Evolutionary conservation across 257 asterid species (phyloP), one percentile per base, ranked within the genome.

Genomic region (Solanum dulcamara): DNA sequence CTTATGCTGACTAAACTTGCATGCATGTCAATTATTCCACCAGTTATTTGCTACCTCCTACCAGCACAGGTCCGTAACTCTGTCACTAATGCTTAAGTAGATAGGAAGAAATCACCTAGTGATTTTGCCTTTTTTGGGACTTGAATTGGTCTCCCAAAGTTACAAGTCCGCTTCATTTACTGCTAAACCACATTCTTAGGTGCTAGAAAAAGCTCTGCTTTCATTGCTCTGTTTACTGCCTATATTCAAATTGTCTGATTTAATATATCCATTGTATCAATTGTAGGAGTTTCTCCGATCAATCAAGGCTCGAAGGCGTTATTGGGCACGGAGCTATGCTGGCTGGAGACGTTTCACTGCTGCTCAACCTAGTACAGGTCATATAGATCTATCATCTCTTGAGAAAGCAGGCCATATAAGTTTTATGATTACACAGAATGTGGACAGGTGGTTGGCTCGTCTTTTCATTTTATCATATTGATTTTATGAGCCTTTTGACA

Each of bases 311-410:
- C 90, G 97, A 51, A 90, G 99, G 81, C 93, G 98, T 59, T 96
- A 96, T 64, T 96, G 99, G 99, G 97, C 98, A 6, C 92, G 99
- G 91, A 96, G 99, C 90, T 96, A 90, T 91, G 99, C 99, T 87
- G 99, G 99, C 50, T 96, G 99, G 99, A 90, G 97, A 90, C 91
- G 92, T 80, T 96, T 96, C 90, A 93, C 96, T 71, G 92, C 94
- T 8, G 96, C 99, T 51, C 93, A 92, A 81, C 99, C 99, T 72
- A 95, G 98, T 87, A 92, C 95, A 13, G 97, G 96, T 22, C 99
- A 96, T 90, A 79, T 86, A 80, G 98, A 98, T 77, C 89, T 95
- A 88, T 94, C 97, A 85, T 90, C 98, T 86, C 98, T 96, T 59
- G 99, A 96, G 89, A 95, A 89, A 88, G 93, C 95, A 72, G 97